Conservation (phyloP, 805 yeast species). For the Starmera caribaea region DNA sequence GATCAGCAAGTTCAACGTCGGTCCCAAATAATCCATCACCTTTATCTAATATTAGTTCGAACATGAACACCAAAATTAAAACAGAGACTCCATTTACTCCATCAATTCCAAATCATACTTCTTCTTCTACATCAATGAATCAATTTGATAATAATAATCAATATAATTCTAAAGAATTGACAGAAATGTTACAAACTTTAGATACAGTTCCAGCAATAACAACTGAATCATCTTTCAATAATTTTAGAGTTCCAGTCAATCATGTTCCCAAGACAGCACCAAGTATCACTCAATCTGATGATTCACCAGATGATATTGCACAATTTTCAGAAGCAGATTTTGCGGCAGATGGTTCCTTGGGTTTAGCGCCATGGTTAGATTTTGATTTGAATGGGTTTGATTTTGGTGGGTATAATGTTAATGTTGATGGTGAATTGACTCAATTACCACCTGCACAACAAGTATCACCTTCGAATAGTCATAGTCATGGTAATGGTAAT, state of each 20-base stretch:
- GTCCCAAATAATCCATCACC: background rate
- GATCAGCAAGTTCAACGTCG: background rate
- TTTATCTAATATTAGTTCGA: no score
- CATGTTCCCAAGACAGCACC: constrained; percentile 1
- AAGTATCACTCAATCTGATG: constrained; percentile 1
- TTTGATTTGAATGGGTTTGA: constrained; percentile 24
- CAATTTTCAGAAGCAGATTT: constrained; percentile 36
- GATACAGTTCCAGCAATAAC: constrained; percentile 18
- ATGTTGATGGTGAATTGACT: constrained; percentile 4
- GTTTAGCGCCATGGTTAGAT: constrained; percentile 60
- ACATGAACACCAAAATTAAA: no score
- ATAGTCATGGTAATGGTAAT: background rate
- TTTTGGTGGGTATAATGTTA: constrained; percentile 4
- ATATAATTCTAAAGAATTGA: constrained; percentile 3
- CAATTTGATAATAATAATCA: background rate
- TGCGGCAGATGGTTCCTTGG: constrained; percentile 77
- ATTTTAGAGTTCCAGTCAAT: constrained; percentile 6
- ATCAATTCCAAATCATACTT: no score
- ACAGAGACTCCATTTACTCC: no score
- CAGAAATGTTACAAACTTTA: constrained; percentile 18
- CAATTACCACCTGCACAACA: background rate
- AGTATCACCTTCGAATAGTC: background rate
- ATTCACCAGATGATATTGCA: constrained; percentile 1
- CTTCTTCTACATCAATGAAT: no score
- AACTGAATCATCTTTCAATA: constrained; percentile 4